phyloP scores from a whole-genome alignment of 495 filamentous ascomycete species.

The Talaromyces trachyspermus region DNA sequence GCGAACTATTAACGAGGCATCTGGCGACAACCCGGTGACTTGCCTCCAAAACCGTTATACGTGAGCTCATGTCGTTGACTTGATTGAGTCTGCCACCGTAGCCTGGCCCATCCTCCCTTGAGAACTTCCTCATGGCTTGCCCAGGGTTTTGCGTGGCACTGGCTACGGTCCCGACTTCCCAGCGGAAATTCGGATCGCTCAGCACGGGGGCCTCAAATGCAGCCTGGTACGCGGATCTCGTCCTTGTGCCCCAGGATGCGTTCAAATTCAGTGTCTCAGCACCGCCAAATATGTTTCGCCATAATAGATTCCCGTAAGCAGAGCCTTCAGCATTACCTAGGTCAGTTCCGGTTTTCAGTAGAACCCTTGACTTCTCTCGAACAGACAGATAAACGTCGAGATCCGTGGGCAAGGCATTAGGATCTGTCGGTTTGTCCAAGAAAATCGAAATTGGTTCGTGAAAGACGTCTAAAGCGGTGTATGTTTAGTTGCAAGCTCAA shows the following conservation, averaged over 20 bases:
- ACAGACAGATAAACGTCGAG: constrained; percentile 70
- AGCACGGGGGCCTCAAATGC: constrained; percentile 73
- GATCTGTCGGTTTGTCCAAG: constrained; percentile 62
- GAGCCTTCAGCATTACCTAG: constrained; percentile 86
- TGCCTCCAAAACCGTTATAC: constrained; percentile 85
- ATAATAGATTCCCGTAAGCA: constrained; percentile 73
- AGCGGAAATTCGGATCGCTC: constrained; percentile 70
- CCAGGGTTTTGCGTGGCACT: constrained; percentile 82
- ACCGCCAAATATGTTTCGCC: constrained; percentile 90
- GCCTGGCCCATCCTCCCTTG: constrained; percentile 68
- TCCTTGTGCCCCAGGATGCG: constrained; percentile 80
- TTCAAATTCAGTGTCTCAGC: constrained; percentile 83
- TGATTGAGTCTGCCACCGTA: constrained; percentile 58
- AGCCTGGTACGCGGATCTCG: constrained; percentile 79
- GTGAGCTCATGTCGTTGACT: constrained; percentile 65
- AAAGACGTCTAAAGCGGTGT: constrained; percentile 61
- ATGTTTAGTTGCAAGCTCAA: neutral
- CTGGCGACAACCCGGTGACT: constrained; percentile 63
- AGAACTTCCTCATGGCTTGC: constrained; percentile 87
- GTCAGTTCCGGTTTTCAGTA: constrained; percentile 87
- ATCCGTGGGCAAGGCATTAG: constrained; percentile 57
- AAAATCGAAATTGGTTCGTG: constrained; percentile 73
- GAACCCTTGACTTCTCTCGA: constrained; percentile 68
- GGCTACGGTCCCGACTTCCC: constrained; percentile 67
- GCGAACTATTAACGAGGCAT: constrained; percentile 72